Conservation (phyloP, 2,329 filamentous ascomycete genomes). For the Cadophora sp. region DNA sequence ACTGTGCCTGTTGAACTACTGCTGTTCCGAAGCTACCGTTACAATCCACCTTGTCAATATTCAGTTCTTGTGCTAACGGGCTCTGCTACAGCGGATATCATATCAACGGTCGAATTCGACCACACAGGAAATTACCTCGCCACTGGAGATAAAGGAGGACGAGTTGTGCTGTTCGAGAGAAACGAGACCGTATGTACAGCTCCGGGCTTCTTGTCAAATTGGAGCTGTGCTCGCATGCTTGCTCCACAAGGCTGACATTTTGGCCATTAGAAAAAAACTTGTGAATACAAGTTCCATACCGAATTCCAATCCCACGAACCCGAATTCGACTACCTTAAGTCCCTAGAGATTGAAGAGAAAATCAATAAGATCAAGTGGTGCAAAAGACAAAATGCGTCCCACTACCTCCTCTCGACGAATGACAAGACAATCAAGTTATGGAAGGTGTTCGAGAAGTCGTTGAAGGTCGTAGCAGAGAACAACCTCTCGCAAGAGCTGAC, state of each 20-base stretch:
- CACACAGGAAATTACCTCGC: slow-evolving; percentile 89
- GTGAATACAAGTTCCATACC: slow-evolving; percentile 99
- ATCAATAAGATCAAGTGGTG: slow-evolving; percentile 99
- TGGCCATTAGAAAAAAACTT: slow-evolving; percentile 88
- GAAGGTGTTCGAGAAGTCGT: slow-evolving; percentile 99
- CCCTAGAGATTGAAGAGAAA: slow-evolving; percentile 99
- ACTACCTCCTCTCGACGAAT: slow-evolving; percentile 97
- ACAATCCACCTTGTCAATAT: neutral
- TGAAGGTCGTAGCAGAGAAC: slow-evolving; percentile 99
- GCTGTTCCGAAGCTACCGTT: neutral
- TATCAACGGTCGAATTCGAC: slow-evolving; percentile 90
- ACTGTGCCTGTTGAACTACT: neutral
- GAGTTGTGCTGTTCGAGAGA: slow-evolving; percentile 86
- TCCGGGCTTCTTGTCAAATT: neutral
- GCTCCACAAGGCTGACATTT: slow-evolving; percentile 45
- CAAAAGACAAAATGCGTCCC: slow-evolving; percentile 94
- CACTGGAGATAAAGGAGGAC: slow-evolving; percentile 87
- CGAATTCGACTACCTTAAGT: slow-evolving; percentile 99
- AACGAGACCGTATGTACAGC: slow-evolving; percentile 81
- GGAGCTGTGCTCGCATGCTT: neutral
- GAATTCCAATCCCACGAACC: slow-evolving; percentile 99
- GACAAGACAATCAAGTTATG: slow-evolving; percentile 99
- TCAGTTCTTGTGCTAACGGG: slow-evolving; percentile 31
- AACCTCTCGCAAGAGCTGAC: slow-evolving; percentile 96
- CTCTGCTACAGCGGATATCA: slow-evolving; percentile 74